Evolutionary conservation across 352 stramenopile species (phyloP).

Genomic region (Aphanomyces invadans): DNA sequence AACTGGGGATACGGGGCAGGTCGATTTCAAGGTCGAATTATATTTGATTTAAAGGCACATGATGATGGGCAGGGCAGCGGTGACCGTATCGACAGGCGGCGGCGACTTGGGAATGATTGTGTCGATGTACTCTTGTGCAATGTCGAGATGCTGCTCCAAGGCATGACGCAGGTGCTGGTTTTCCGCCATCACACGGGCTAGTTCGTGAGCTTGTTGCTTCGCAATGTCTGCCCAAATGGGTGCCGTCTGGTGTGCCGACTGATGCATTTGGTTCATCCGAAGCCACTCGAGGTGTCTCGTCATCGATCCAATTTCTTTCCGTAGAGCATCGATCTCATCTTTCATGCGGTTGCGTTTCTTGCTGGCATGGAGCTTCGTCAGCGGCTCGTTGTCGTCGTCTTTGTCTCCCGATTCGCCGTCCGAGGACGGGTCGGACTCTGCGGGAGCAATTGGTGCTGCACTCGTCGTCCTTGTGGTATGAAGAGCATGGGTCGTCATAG

Average conservation of each 20-base stretch:
- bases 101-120: slow-evolving; percentile 19
- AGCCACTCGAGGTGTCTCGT: slow-evolving; percentile 14
- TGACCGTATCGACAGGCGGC: not conserved
- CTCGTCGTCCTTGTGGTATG: not conserved
- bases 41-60: slow-evolving; percentile 24
- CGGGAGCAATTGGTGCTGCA: not conserved
- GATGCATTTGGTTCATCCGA: not conserved
- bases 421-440: not conserved
- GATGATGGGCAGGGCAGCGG: slow-evolving; percentile 17
- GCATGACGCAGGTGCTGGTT: slow-evolving; percentile 23
- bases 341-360: slow-evolving; percentile 27
- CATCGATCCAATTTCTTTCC: slow-evolving; percentile 22
- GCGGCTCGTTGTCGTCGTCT: slow-evolving; percentile 12
- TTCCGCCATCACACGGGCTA: not conserved
- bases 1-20: too few species aligned
- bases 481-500: not conserved
- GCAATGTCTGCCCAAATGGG: slow-evolving; percentile 22
- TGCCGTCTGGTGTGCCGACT: not conserved
- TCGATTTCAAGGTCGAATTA: not conserved
- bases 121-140: slow-evolving; percentile 23
- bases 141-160: slow-evolving; percentile 18
- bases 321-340: slow-evolving; percentile 20
- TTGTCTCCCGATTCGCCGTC: not conserved
- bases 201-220: slow-evolving; percentile 18
- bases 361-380: not conserved